phyloP scores from a whole-genome alignment of 257 asterid genomes.

The Scutellaria minor region DNA sequence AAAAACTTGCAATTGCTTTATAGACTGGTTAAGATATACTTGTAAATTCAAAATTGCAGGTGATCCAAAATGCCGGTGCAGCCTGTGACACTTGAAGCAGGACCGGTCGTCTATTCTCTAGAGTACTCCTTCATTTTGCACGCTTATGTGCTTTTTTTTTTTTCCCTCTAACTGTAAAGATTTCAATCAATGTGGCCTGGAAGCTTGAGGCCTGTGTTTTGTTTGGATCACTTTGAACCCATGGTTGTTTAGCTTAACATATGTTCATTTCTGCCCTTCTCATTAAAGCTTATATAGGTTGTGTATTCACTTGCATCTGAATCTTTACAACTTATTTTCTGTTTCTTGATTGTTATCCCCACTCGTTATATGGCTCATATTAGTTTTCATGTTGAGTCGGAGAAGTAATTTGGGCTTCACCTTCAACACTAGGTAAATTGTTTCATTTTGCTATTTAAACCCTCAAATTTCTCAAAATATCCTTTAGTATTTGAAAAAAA shows the following conservation, averaged over 20 bases:
- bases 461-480: too few species aligned
- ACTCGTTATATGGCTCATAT: too few species aligned
- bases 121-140: constrained; percentile 38
- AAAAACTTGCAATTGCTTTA: background rate
- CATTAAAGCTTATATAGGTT: constrained; percentile 38
- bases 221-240: constrained; percentile 34
- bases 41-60: constrained; percentile 47
- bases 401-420: too few species aligned
- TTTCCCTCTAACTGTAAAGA: constrained; percentile 15
- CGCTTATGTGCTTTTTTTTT: constrained; percentile 34
- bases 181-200: constrained; percentile 41
- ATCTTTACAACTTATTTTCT: too few species aligned
- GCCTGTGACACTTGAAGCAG: constrained; percentile 34
- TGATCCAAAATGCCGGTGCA: constrained; percentile 32
- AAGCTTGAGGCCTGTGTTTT: constrained; percentile 39
- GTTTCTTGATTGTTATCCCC: too few species aligned
- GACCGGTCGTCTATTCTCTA: constrained; percentile 40
- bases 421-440: too few species aligned
- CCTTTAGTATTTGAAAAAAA: too few species aligned
- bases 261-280: too few species aligned
- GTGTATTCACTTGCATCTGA: constrained; percentile 26
- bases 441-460: too few species aligned
- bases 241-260: constrained; percentile 6
- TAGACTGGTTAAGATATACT: background rate
- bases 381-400: too few species aligned